A percentile compares a stretch with the other conserved stretches of the same genome.
Evolutionary conservation across 768 basidiomycete species (phyloP).

Genomic region (Plicaturopsis crispa): DNA sequence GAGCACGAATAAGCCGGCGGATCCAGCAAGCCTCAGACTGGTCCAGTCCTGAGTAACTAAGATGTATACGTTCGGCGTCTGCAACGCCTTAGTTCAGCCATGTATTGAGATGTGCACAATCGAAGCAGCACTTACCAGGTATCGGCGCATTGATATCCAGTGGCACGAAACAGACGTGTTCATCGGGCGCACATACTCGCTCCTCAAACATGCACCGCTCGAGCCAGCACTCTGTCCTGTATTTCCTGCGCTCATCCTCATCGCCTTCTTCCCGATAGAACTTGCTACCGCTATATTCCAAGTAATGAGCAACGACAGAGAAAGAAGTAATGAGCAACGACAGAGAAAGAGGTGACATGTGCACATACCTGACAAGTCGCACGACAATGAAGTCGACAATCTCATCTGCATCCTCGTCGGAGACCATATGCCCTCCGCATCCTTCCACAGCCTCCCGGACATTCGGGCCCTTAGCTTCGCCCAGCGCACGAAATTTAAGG

Average conservation of each 20-base stretch:
- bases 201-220: slow-evolving; percentile 79
- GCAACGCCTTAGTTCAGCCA: neutral
- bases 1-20: slow-evolving; percentile 54
- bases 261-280: slow-evolving; percentile 54
- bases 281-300: slow-evolving; percentile 74
- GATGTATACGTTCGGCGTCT: slow-evolving; percentile 49
- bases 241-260: slow-evolving; percentile 37
- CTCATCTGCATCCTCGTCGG: slow-evolving; percentile 37
- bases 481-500: slow-evolving; percentile 49
- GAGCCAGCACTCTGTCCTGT: slow-evolving; percentile 91
- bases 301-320: too few relatives aligned
- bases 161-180: slow-evolving; percentile 67
- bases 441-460: slow-evolving; percentile 57
- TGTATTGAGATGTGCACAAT: neutral
- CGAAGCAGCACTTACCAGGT: slow-evolving; percentile 30
- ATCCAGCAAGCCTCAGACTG: slow-evolving; percentile 61
- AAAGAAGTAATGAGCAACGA: neutral
- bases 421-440: slow-evolving; percentile 44
- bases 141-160: slow-evolving; percentile 53
- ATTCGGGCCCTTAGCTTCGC: slow-evolving; percentile 52
- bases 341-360: slow-evolving; percentile 7
- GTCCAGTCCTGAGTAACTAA: slow-evolving; percentile 75
- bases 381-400: slow-evolving; percentile 67
- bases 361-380: slow-evolving; percentile 61
- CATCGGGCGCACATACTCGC: slow-evolving; percentile 56